Conservation (phyloP, 768 basidiomycete species). For the Boletus fagicola region DNA sequence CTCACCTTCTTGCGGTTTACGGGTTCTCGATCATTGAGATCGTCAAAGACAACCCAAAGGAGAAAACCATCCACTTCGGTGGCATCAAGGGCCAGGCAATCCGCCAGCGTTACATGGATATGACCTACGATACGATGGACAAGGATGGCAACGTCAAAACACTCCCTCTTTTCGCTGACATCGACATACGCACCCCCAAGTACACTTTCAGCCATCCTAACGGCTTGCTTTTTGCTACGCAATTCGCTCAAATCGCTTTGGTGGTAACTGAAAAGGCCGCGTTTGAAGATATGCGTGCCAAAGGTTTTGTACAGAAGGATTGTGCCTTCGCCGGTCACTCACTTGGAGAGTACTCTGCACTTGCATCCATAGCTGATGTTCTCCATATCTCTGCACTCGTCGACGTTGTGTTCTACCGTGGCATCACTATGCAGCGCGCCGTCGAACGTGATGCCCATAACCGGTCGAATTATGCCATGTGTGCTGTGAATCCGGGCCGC, state of each 20-base stretch:
- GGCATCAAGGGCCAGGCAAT: conserved; percentile 99
- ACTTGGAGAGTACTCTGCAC: conserved; percentile 96
- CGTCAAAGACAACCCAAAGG: conserved; percentile 97
- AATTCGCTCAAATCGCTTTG: conserved; percentile 97
- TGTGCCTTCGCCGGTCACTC: conserved; percentile 98
- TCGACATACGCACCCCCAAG: conserved; percentile 88
- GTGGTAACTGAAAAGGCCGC: conserved; percentile 98
- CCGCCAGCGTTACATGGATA: conserved; percentile 99
- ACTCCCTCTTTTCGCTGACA: conserved; percentile 93
- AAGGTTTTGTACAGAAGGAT: conserved; percentile 89
- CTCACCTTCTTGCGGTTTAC: conserved; percentile 89
- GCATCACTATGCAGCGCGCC: conserved; percentile 99
- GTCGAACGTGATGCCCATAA: conserved; percentile 94
- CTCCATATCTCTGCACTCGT: conserved; percentile 92
- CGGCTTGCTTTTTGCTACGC: conserved; percentile 94
- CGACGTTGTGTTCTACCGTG: conserved; percentile 99
- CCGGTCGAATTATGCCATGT: conserved; percentile 97
- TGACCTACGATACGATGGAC: conserved; percentile 97
- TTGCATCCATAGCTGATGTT: conserved; percentile 97
- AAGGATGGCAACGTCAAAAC: conserved; percentile 96
- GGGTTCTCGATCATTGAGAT: conserved; percentile 99
- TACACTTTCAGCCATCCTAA: conserved; percentile 98
- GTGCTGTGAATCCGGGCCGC: conserved; percentile 96
- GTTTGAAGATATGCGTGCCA: conserved; percentile 96
- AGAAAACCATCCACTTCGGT: conserved; percentile 98